Base-by-base conservation (phyloP, 352 stramenopile species). In the Phytophthora uliginosa region DNA sequence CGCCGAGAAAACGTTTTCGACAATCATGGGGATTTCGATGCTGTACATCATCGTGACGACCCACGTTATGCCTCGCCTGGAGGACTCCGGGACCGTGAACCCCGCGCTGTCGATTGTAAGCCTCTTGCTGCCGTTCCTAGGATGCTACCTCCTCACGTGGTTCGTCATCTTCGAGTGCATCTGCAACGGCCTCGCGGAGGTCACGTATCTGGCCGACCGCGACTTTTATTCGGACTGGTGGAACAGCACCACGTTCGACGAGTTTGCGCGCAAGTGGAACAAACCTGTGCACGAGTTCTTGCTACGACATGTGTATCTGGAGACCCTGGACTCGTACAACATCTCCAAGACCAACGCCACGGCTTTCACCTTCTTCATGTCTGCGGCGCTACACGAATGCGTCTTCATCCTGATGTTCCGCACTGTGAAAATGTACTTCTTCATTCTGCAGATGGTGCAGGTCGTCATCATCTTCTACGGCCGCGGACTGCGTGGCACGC, bases 141-240 rank as follows among this genome's bases (percentile, higher is more conserved):
- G 97, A 22, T 91, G 97, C 69, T 99, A 98, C 89, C 80, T 99
- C 45, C 88, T 99, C 28, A 91, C 92, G 17, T 99, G 99, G 86
- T 99, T 99, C 78, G 90, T 91, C 48, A 98, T 99, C 73, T 99
- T 99, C 62, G 96, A 99, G 81, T 93, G 97, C 33, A 97, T 98
- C 73, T 91, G 98, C 60, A 99, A 99, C 73, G 85, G 99, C 3
- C 89, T 98, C 45, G 97, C 97, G 3, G 97, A 99, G 83, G 62
- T 99, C 33, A 97, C 89, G 31, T 94, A 88, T 68, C 90, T 96
- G 57, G 94, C 90, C 0, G 94, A 98, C 69, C 87, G 92, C 4
- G 84, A 98, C 38, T 99, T 99, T 63, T 99, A 99, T 78, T 86
- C 88, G 42, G 97, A 99, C 78, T 99, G 97, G 98, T 99, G 97